Evolutionary conservation across 2,329 filamentous ascomycete genomes (phyloP).

Genomic region (Huntiella bhutanensis): DNA sequence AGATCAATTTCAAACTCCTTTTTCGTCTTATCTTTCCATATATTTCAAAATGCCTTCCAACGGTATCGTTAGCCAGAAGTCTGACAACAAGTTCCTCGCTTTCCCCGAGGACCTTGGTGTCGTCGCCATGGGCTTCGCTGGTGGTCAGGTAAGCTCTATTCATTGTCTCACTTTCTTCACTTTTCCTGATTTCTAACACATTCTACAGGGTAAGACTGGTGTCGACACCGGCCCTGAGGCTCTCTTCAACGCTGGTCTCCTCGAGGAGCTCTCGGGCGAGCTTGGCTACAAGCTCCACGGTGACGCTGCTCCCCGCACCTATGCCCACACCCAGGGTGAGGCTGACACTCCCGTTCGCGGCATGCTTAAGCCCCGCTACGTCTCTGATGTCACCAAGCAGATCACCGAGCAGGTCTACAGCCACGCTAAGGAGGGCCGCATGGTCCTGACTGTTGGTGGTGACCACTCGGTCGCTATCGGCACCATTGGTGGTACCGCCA

Average conservation of each 20-base stretch:
- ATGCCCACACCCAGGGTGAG: conserved; percentile 52
- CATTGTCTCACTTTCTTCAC: background rate
- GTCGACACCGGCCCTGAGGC: conserved; percentile 82
- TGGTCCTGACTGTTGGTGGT: conserved; percentile 83
- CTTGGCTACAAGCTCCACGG: conserved; percentile 77
- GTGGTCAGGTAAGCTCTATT: conserved; percentile 56
- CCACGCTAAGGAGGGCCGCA: conserved; percentile 63
- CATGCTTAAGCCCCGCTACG: conserved; percentile 86
- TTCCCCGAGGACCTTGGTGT: conserved; percentile 67
- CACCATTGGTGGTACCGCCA: conserved; percentile 71
- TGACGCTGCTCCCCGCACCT: conserved; percentile 65
- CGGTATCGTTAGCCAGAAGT: conserved; percentile 33
- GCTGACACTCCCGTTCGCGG: conserved; percentile 62
- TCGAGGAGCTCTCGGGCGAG: conserved; percentile 65
- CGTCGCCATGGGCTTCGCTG: conserved; percentile 89
- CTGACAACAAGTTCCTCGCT: conserved; percentile 57
- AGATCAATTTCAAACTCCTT: background rate
- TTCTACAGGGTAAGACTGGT: conserved; percentile 58
- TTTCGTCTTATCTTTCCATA: background rate
- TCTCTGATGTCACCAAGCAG: conserved; percentile 64
- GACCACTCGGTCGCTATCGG: conserved; percentile 96
- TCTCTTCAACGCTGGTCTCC: conserved; percentile 72
- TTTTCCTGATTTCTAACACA: background rate
- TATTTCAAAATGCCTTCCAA: conserved; percentile 8
- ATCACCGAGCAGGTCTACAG: conserved; percentile 74